phyloP scores from a whole-genome alignment of 78 protist genomes.

The Pigoraptor vietnamica region DNA sequence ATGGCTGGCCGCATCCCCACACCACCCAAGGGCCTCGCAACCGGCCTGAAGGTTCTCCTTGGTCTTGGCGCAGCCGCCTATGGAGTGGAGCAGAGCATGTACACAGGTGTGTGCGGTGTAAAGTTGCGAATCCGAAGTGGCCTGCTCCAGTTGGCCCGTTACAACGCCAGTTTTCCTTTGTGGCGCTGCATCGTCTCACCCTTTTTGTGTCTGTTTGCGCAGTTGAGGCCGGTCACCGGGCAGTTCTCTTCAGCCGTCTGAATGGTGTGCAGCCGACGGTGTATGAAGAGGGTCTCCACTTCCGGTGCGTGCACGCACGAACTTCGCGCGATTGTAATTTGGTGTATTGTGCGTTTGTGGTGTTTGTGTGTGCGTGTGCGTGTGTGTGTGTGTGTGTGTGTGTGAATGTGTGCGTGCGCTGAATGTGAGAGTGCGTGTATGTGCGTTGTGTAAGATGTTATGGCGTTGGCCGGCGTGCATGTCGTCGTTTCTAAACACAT shows the following conservation, averaged over 20 bases:
- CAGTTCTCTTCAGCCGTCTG: slow-evolving; percentile 65
- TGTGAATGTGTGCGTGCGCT: background rate
- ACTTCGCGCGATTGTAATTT: background rate
- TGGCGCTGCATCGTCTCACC: too few relatives aligned
- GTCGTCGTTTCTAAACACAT: too few relatives aligned
- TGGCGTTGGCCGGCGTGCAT: too few relatives aligned
- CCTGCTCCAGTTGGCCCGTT: background rate
- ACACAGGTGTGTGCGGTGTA: background rate
- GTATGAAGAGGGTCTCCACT: slow-evolving; percentile 68
- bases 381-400: background rate
- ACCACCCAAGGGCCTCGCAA: background rate
- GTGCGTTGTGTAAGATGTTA: too few relatives aligned
- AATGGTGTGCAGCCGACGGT: slow-evolving; percentile 56
- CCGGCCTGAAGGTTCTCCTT: background rate
- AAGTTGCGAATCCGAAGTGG: too few relatives aligned
- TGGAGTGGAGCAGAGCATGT: background rate
- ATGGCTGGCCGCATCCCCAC: background rate
- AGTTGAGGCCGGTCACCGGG: slow-evolving; percentile 85
- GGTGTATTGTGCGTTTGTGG: background rate
- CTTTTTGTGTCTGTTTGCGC: background rate
- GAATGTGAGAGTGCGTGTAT: too few relatives aligned
- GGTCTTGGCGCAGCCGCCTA: background rate
- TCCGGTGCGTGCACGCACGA: background rate
- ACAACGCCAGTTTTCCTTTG: background rate
- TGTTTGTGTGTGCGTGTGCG: background rate